Evolutionary conservation across 768 basidiomycete genomes (phyloP), one percentile per base, ranked within the genome.

Genomic region (Cyclocybe cylindracea): DNA sequence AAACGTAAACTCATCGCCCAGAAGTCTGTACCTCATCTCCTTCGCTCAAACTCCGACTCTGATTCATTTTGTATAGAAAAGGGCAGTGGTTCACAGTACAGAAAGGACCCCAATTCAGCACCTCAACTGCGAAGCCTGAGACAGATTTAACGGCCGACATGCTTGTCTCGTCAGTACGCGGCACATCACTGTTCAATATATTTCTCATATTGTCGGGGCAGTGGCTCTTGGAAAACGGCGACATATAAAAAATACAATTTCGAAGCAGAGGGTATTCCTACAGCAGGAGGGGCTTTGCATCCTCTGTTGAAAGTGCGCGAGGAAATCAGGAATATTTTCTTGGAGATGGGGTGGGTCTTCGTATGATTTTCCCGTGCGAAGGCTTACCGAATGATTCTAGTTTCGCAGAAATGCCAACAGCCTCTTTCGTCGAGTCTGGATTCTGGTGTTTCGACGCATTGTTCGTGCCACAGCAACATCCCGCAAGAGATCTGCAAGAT

Each of bases 381-480:
- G 54, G 7, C 32, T 19, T 44, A 38, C 32, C 44, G 46, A 35
- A 59, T 47, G 10, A 33, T 24, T 48, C 14, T 58, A 98, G 96
- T 8, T 99, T 98, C 72, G 87, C 94, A 43, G 97, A 99, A 72
- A 99, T 99, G 97, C 94, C 95, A 10, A 98, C 97, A 7, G 85
- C 86, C 44, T 85, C 87, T 48, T 99, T 93, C 67, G 94, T 99
- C 50, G 97, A 99, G 72, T 96, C 94, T 16, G 91, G 90, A 34
- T 99, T 98, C 80, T 99, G 97, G 97, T 97, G 94, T 68, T 98
- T 99, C 71, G 97, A 99, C 69, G 86, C 95, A 1, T 79, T 99
- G 58, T 99, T 96, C 69, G 97, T 99, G 0, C 97, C 97, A 0
- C 97, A 99, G 65, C 96, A 98, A 68, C 97, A 99, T 74, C 97